Evolutionary conservation across 2,329 filamentous ascomycete genomes (phyloP).

Genomic region (Dothidotthia symphoricarpi): DNA sequence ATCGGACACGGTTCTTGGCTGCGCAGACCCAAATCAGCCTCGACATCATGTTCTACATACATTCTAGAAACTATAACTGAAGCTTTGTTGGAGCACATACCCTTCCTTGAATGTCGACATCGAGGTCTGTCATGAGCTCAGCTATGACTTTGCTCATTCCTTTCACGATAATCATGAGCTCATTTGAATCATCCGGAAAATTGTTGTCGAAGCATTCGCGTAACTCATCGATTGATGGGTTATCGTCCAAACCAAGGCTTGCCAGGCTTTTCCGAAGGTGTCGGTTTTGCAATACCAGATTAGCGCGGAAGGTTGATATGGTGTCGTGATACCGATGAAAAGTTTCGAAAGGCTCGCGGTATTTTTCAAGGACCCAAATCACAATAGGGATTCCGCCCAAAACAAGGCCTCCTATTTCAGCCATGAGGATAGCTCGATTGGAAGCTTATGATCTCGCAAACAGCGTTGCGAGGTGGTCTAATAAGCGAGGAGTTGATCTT

Average conservation of each 20-base stretch:
- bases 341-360: slow-evolving; percentile 1
- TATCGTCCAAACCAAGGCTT: slow-evolving; percentile 1
- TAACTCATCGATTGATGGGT: slow-evolving; percentile 2
- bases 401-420: slow-evolving; percentile 7
- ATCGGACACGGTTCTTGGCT: background rate
- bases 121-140: slow-evolving; percentile 1
- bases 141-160: slow-evolving; percentile 4
- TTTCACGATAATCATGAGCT: slow-evolving; percentile 4
- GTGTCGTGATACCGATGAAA: slow-evolving; percentile 1
- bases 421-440: background rate
- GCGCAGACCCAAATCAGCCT: background rate
- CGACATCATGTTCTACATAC: background rate
- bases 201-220: background rate
- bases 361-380: slow-evolving; percentile 4
- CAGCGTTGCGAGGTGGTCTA: background rate
- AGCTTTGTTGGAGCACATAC: slow-evolving; percentile 1
- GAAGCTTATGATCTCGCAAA: background rate
- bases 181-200: slow-evolving; percentile 1
- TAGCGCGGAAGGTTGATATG: slow-evolving; percentile 1
- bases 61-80: background rate
- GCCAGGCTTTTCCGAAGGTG: slow-evolving; percentile 3
- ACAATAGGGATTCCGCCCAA: slow-evolving; percentile 4
- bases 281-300: slow-evolving; percentile 4
- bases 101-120: slow-evolving; percentile 2
- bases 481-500: background rate